A percentile compares a stretch with the other conserved stretches of the same genome.
phyloP scores from a whole-genome alignment of 768 basidiomycete genomes.

The Lactarius trivialis region DNA sequence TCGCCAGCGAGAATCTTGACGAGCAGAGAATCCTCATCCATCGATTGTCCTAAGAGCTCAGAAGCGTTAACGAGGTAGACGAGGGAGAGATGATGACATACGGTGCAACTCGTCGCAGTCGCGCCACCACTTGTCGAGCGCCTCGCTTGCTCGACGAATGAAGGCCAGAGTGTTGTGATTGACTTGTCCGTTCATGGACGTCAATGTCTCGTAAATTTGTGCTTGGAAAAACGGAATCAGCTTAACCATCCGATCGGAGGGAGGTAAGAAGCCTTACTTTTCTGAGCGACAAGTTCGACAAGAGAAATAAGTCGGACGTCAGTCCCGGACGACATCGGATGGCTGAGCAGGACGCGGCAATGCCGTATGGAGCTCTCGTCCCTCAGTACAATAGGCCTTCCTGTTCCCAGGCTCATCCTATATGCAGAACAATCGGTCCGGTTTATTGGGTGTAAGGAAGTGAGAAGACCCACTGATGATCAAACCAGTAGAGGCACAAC shows the following conservation, averaged over 20 bases:
- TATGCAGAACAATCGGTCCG: constrained; percentile 17
- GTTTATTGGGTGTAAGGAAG: not conserved
- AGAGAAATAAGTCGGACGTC: constrained; percentile 84
- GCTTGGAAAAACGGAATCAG: constrained; percentile 39
- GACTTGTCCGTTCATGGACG: constrained; percentile 79
- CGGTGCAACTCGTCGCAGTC: constrained; percentile 85
- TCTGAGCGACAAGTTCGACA: constrained; percentile 86
- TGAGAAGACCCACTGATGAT: constrained; percentile 68
- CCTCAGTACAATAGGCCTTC: constrained; percentile 81
- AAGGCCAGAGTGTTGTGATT: constrained; percentile 81
- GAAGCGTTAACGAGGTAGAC: constrained; percentile 9
- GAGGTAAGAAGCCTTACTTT: constrained; percentile 48
- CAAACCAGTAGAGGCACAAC: constrained; percentile 94
- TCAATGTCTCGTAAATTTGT: constrained; percentile 88
- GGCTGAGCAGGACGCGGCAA: constrained; percentile 72
- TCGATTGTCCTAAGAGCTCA: constrained; percentile 49
- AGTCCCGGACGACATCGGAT: constrained; percentile 84
- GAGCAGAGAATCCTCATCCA: constrained; percentile 81
- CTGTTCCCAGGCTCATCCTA: constrained; percentile 89
- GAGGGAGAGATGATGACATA: constrained; percentile 30
- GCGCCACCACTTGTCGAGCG: constrained; percentile 86
- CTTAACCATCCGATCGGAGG: not conserved
- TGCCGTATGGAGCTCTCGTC: constrained; percentile 85
- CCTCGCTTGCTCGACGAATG: constrained; percentile 78
- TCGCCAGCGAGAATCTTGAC: constrained; percentile 86